phyloP scores from a whole-genome alignment of 306 rosid species.

The Lagenaria siceraria region DNA sequence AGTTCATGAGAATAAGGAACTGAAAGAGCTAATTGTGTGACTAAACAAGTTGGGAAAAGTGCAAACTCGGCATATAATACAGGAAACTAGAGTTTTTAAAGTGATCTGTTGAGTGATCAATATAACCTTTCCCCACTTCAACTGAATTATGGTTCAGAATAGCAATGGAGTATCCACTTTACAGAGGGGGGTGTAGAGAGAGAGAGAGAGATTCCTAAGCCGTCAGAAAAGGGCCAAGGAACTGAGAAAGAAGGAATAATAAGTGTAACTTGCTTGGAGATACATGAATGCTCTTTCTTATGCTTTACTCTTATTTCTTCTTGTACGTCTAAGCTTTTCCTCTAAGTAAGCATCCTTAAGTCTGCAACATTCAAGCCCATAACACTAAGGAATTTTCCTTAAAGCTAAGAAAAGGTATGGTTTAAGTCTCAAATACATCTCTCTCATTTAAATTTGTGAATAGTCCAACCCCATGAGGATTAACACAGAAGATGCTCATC shows the following conservation, averaged over 20 bases:
- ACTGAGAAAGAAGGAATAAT: background rate
- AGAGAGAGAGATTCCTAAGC: constrained; percentile 34
- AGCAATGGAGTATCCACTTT: background rate
- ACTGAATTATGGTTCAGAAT: background rate
- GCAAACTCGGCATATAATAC: background rate
- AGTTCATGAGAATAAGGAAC: constrained; percentile 23
- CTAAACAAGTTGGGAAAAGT: background rate
- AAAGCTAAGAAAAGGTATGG: background rate
- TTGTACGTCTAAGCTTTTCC: background rate
- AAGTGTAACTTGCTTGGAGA: constrained; percentile 2
- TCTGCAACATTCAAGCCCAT: background rate
- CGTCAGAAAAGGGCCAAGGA: background rate
- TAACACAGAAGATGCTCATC: background rate
- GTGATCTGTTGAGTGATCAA: background rate
- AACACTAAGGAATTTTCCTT: background rate
- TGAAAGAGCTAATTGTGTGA: background rate
- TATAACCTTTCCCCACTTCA: background rate
- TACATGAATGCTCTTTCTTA: background rate
- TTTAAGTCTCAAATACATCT: background rate
- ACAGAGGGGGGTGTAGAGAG: background rate
- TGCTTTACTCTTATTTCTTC: background rate
- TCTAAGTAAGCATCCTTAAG: background rate
- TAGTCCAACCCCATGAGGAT: background rate
- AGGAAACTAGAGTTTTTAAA: background rate
- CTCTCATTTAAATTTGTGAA: background rate